phyloP scores from a whole-genome alignment of 2,329 filamentous ascomycete species.

The Paradendryphiella salina region DNA sequence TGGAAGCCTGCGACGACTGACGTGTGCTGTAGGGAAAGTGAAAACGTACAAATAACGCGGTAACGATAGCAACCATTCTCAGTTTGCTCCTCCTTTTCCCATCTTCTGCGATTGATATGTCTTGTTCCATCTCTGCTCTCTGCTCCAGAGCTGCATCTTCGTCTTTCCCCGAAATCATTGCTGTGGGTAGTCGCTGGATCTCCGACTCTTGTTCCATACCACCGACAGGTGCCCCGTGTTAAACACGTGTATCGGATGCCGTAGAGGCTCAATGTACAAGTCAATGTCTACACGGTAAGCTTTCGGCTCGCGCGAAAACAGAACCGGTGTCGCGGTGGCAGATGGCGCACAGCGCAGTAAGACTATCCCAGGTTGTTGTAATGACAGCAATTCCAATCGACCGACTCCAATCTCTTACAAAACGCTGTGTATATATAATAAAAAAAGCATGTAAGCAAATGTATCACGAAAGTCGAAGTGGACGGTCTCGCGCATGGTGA shows the following conservation, averaged over 20 bases:
- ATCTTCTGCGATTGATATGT: slow-evolving; percentile 10
- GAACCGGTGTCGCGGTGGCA: neutral
- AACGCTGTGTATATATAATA: neutral
- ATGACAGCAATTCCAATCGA: too few relatives aligned
- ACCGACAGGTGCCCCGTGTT: too few relatives aligned
- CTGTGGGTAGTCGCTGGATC: neutral
- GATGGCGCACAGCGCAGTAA: too few relatives aligned
- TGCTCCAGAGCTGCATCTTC: neutral
- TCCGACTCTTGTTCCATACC: neutral
- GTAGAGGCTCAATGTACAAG: too few relatives aligned
- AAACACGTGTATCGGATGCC: too few relatives aligned
- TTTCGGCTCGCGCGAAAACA: neutral
- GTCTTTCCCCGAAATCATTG: neutral
- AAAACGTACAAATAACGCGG: slow-evolving; percentile 40
- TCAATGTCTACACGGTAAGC: too few relatives aligned
- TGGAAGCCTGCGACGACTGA: too few relatives aligned
- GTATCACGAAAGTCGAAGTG: neutral
- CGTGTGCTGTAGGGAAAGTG: neutral
- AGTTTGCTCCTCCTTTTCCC: slow-evolving; percentile 29
- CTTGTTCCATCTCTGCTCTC: neutral
- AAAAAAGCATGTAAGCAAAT: neutral
- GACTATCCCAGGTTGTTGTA: too few relatives aligned
- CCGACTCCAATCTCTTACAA: too few relatives aligned
- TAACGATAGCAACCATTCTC: slow-evolving; percentile 35
- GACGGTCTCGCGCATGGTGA: neutral